Base-by-base conservation (phyloP, 2,329 filamentous ascomycete genomes). In the Botrytis aclada region DNA sequence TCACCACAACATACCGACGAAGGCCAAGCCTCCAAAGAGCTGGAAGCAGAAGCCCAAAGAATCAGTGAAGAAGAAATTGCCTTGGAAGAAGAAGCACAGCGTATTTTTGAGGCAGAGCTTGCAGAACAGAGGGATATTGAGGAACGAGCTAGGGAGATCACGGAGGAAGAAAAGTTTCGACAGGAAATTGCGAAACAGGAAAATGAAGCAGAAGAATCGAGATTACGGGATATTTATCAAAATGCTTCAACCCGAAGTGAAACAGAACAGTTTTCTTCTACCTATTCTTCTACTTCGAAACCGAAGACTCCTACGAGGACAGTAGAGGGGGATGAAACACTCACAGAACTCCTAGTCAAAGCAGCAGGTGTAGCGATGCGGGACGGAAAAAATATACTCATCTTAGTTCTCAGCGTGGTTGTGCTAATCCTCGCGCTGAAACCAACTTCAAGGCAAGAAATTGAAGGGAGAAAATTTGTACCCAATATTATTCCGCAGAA, bases 301-400 rank as follows among this genome's bases (percentile, higher is more conserved):
- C 14, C 32, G 37, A 62, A 32, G 34, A 22, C 61, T 29, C 58
- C 47, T 12, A 63, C 41, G n/a, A 56, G 51, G 16, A 41, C 62
- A 3, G 25, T 54, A 54, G 54, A 77, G 20, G 70, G 78, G 37
- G 76, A 78, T 34, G 86, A 86, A 0, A 86, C 86, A 2, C 83
- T 91, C 18, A 82, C 84, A 0, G 85, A 89, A 74, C 82, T 90
- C 14, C 77, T 90, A 0, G 76, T 88, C 14, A 86, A 88, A 75
- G 87, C 88, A 0, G 82, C 83, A 69, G 84, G 85, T 45, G 85
- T 90, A 12, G 80, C 88, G 29, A 77, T 90, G 77, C 84, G 85
- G 64, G 89, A 91, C 76, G 84, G 84, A 73, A 89, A 87, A 81
- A 91, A 90, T 72, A 79, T 90, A 16, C 81, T 85, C n/a, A 90